A percentile compares a stretch with the other conserved stretches of the same genome.
Evolutionary conservation across 306 rosid species (phyloP).

Genomic region (Inga oerstediana): DNA sequence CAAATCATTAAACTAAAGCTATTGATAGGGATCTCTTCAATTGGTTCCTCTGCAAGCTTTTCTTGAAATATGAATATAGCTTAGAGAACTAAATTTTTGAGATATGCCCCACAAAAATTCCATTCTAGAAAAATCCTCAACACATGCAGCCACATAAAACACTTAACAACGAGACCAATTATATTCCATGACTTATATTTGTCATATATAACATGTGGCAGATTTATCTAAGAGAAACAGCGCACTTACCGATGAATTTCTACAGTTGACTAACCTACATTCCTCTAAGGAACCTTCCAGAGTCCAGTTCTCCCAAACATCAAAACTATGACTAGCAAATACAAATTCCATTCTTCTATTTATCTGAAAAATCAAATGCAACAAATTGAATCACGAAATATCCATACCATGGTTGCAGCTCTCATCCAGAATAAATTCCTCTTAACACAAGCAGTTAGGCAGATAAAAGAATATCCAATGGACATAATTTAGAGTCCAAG

Average conservation of each 20-base stretch:
- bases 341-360: slow-evolving; percentile 96
- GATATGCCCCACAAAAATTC: neutral
- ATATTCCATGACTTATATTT: slow-evolving; percentile 8
- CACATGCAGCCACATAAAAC: slow-evolving; percentile 5
- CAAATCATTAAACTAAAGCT: neutral
- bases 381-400: slow-evolving; percentile 14
- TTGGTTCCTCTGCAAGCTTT: neutral
- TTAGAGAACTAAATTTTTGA: neutral
- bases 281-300: slow-evolving; percentile 86
- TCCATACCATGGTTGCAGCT: slow-evolving; percentile 7
- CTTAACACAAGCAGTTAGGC: neutral
- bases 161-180: slow-evolving; percentile 15
- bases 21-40: neutral
- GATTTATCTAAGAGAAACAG: slow-evolving; percentile 18
- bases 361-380: slow-evolving; percentile 60
- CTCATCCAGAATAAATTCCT: slow-evolving; percentile 15
- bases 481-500: neutral
- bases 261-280: slow-evolving; percentile 90
- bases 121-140: neutral
- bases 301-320: slow-evolving; percentile 99
- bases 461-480: slow-evolving; percentile 14
- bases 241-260: slow-evolving; percentile 77
- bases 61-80: neutral
- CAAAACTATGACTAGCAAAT: slow-evolving; percentile 99
- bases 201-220: slow-evolving; percentile 14